These are phyloP conservation scores for Poa pratensis DNA, from an alignment of 176 grass and related monocot species.

Conservation along the genomic window DNA sequence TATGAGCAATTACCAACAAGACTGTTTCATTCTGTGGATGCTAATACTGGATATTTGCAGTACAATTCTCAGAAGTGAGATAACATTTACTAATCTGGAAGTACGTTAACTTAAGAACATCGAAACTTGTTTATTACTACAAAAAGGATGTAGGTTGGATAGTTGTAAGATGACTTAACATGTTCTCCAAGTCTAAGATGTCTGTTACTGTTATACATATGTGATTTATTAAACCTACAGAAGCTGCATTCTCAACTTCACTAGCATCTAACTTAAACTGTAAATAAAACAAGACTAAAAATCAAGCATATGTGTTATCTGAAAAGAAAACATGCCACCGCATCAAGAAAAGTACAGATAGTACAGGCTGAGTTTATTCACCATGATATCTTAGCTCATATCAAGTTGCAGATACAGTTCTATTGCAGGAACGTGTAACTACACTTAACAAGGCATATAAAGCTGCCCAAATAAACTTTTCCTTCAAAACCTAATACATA, in stretches of 20 bases:
- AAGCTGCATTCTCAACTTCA: not conserved
- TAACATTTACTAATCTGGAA: not conserved
- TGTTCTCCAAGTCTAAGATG: not conserved
- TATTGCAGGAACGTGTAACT: not conserved
- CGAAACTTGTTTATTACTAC: not conserved
- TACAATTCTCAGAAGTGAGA: not conserved
- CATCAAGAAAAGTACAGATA: not conserved
- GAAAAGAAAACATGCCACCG: not conserved
- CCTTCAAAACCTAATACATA: slow-evolving; percentile 5
- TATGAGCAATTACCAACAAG: slow-evolving; percentile 14
- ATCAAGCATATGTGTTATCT: not conserved
- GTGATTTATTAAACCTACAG: not conserved
- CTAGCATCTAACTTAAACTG: slow-evolving; percentile 1
- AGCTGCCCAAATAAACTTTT: not conserved
- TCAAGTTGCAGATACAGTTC: not conserved
- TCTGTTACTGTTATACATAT: not conserved
- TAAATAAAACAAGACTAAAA: not conserved
- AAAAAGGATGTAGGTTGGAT: too few species aligned
- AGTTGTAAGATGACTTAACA: not conserved
- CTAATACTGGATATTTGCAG: not conserved
- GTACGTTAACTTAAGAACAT: not conserved
- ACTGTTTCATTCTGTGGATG: not conserved
- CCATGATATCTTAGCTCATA: not conserved
- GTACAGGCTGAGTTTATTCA: not conserved
- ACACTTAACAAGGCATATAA: not conserved